Evolutionary conservation across 2,329 filamentous ascomycete genomes (phyloP).

Genomic region (Pyricularia grisea): DNA sequence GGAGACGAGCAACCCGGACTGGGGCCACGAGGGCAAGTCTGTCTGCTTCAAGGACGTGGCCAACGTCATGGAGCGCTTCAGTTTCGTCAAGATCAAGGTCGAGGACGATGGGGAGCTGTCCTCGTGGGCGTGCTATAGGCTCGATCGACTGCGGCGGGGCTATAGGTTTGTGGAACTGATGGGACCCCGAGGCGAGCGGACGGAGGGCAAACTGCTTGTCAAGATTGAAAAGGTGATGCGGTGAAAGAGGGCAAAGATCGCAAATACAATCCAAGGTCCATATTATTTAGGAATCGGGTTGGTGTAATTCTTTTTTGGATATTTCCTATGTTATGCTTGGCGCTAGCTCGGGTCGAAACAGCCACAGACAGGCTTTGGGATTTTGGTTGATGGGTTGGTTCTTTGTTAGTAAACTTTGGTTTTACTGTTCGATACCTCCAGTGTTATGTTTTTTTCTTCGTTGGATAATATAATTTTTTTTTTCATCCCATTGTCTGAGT

Average conservation of each 20-base stretch:
- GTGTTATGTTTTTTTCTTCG: not conserved
- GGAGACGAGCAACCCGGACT: conserved; percentile 55
- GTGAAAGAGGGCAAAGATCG: conserved; percentile 2
- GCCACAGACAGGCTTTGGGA: not conserved
- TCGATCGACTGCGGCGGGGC: conserved; percentile 45
- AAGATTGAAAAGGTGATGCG: conserved; percentile 38
- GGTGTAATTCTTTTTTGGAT: not conserved
- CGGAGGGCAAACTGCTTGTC: conserved; percentile 40
- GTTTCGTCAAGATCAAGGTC: conserved; percentile 59
- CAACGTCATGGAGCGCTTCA: conserved; percentile 58
- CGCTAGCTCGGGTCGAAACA: not conserved
- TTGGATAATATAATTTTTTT: not conserved
- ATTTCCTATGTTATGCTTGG: not conserved
- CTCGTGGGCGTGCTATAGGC: conserved; percentile 50
- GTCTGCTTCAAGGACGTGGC: conserved; percentile 49
- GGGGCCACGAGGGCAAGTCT: conserved; percentile 39
- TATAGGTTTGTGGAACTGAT: conserved; percentile 45
- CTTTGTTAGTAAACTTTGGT: not conserved
- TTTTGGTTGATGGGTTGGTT: not conserved
- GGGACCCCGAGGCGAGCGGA: conserved; percentile 32
- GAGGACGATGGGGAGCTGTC: conserved; percentile 38
- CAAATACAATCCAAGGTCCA: too few relatives aligned
- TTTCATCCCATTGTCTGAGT: not conserved
- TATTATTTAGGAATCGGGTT: not conserved
- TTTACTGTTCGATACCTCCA: not conserved